A percentile compares a stretch with the other conserved stretches of the same genome.
Conservation (phyloP, 148 eudicot species). For the Vaccinium macrocarpon region DNA sequence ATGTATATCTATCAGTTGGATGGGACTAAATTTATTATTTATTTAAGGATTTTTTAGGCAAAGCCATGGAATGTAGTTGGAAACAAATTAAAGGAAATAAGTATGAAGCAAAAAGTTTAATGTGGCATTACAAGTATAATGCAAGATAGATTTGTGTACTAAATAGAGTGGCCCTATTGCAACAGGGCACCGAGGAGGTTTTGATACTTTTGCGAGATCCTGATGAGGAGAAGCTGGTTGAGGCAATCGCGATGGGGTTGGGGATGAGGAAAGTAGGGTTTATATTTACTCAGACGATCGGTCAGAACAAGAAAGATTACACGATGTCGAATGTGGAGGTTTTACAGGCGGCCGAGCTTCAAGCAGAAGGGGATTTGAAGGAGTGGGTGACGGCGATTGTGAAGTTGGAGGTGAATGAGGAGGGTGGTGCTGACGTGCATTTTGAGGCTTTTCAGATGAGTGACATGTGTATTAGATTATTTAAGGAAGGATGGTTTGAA, state of each 20-base stretch:
- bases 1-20: neutral
- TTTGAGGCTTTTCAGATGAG: constrained; percentile 99
- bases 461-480: constrained; percentile 88
- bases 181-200: constrained; percentile 61
- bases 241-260: constrained; percentile 72
- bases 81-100: neutral
- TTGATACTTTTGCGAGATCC: constrained; percentile 60
- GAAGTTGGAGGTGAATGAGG: constrained; percentile 86
- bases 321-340: constrained; percentile 80
- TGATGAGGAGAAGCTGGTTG: constrained; percentile 80
- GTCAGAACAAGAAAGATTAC: constrained; percentile 70
- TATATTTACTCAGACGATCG: constrained; percentile 81
- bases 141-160: neutral
- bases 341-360: constrained; percentile 81
- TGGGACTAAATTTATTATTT: neutral
- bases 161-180: neutral
- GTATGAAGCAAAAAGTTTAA: neutral
- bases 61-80: neutral
- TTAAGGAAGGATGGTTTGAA: constrained; percentile 85
- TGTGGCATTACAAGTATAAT: too few species aligned
- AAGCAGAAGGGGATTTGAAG: constrained; percentile 73
- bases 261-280: constrained; percentile 95
- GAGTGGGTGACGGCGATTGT: constrained; percentile 98
- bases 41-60: neutral
- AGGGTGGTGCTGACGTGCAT: constrained; percentile 82